Evolutionary conservation across 441 rosid genomes (phyloP).

Genomic region (California macrophylla): DNA sequence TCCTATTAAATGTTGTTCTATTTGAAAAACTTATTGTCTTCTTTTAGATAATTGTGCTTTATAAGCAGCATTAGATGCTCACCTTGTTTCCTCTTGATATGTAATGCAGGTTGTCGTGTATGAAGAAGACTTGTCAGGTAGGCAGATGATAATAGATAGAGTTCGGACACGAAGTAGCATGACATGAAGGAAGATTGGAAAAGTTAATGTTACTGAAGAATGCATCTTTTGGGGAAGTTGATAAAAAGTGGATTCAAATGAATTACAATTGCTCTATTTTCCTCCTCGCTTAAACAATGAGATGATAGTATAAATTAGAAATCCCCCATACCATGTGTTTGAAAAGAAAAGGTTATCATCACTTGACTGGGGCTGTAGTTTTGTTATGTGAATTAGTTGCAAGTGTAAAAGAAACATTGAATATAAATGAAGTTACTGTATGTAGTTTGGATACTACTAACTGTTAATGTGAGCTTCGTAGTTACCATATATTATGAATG

Average conservation of each 20-base stretch:
- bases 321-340: too few species aligned
- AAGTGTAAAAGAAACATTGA: not conserved
- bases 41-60: not conserved
- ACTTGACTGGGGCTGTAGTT: not conserved
- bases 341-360: not conserved
- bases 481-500: not conserved
- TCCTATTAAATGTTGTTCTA: not conserved
- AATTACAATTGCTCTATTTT: not conserved
- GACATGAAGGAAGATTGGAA: slow-evolving; percentile 10
- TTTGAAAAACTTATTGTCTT: too few species aligned
- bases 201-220: not conserved
- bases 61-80: not conserved
- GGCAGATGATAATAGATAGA: slow-evolving; percentile 93
- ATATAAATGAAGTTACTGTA: not conserved
- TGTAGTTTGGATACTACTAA: not conserved
- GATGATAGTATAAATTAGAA: too few species aligned
- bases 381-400: not conserved
- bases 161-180: slow-evolving; percentile 84
- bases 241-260: not conserved
- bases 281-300: not conserved
- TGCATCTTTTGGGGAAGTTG: not conserved
- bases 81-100: slow-evolving; percentile 11
- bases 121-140: slow-evolving; percentile 93
- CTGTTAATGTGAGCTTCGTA: too few species aligned
- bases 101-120: slow-evolving; percentile 72